Evolutionary conservation across 306 rosid species (phyloP).

Genomic region (Hylodesmum podocarpum): DNA sequence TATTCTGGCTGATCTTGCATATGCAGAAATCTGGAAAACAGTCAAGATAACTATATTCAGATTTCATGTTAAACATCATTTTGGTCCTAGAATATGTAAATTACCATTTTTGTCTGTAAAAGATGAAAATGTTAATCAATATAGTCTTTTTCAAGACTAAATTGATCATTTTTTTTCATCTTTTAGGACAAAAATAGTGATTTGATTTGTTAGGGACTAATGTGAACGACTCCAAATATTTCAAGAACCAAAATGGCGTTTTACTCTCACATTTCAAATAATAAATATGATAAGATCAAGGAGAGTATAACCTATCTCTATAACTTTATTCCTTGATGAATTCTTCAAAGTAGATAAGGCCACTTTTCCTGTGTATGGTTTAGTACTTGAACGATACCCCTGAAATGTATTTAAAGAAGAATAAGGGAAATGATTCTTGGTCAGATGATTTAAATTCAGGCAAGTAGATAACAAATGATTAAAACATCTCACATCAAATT

Average conservation of each 20-base stretch:
- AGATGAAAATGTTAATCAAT: not conserved
- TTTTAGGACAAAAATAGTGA: not conserved
- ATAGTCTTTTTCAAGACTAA: not conserved
- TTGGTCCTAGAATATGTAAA: not conserved
- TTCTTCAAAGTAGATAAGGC: conserved; percentile 60
- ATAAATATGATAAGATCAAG: conserved; percentile 10
- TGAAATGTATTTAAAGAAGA: conserved; percentile 36
- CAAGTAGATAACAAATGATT: conserved; percentile 17
- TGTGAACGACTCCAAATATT: not conserved
- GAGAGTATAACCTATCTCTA: conserved; percentile 69
- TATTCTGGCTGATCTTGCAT: conserved; percentile 8
- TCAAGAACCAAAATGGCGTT: not conserved
- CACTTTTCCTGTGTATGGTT: conserved; percentile 74
- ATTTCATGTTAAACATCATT: not conserved
- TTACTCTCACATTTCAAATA: not conserved
- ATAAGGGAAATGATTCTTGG: conserved; percentile 18
- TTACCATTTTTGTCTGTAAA: not conserved
- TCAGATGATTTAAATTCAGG: not conserved
- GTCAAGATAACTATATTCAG: conserved; percentile 1
- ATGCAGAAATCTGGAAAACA: conserved; percentile 14
- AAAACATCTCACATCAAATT: conserved; percentile 59
- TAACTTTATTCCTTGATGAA: conserved; percentile 77
- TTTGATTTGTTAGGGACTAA: not conserved
- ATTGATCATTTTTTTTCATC: not conserved
- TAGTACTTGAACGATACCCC: conserved; percentile 70